Conservation (phyloP, 371 early-diverging fungal genomes). For the Actinomucor elegans region DNA sequence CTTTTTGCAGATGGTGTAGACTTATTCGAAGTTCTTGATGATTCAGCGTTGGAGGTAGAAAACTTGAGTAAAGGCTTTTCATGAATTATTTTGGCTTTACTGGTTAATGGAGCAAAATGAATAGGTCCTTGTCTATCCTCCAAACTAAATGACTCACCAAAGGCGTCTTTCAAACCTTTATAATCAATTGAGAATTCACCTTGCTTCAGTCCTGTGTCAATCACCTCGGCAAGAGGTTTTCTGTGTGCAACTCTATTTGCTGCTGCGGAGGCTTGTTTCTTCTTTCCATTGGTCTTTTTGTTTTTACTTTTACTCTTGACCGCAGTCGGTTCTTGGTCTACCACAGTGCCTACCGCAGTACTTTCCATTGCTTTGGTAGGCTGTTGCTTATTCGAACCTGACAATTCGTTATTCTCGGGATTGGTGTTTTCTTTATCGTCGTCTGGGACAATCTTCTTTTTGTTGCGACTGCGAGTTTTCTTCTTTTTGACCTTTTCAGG, state of each 20-base stretch:
- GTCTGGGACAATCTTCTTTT: no score
- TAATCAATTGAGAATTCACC: conserved; percentile 6
- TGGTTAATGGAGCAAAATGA: conserved; percentile 6
- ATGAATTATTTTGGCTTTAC: background rate
- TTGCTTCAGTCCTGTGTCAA: background rate
- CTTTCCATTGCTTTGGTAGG: no score
- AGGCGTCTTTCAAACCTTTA: conserved; percentile 5
- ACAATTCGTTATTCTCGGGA: no score
- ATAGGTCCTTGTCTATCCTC: conserved; percentile 2
- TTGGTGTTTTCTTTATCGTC: no score
- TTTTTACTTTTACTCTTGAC: no score
- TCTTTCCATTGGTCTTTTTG: background rate
- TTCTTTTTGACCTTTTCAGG: no score
- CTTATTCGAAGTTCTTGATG: conserved; percentile 2
- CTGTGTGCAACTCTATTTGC: no score
- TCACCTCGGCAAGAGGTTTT: background rate
- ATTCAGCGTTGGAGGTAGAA: background rate
- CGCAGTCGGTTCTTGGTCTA: no score
- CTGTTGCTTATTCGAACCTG: no score
- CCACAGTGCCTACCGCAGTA: no score
- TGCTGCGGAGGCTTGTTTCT: background rate
- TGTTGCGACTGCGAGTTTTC: no score
- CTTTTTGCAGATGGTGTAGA: conserved; percentile 9
- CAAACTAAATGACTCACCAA: conserved; percentile 4
- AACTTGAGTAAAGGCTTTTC: background rate